Evolutionary conservation across 768 basidiomycete genomes (phyloP).

Genomic region (Collybiopsis luxurians): DNA sequence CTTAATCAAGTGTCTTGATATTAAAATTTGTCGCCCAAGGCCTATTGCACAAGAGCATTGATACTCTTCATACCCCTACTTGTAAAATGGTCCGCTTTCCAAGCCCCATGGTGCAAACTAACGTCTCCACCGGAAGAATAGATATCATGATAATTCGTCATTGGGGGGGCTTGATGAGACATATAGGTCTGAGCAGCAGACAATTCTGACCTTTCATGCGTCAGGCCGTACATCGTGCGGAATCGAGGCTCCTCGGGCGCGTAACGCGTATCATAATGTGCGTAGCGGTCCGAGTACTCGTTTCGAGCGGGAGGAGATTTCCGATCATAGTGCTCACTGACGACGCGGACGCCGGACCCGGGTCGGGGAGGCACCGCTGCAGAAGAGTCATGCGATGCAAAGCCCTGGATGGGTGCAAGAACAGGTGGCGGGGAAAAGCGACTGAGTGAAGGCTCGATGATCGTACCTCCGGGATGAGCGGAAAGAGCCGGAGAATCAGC

Average conservation of each 20-base stretch:
- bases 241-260: slow-evolving; percentile 5
- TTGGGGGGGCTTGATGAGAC: background rate
- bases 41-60: slow-evolving; percentile 6
- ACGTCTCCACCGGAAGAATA: background rate
- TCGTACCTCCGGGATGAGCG: slow-evolving; percentile 27
- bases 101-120: slow-evolving; percentile 7
- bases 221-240: background rate
- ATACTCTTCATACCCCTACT: slow-evolving; percentile 7
- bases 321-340: background rate
- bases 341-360: background rate
- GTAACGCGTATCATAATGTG: background rate
- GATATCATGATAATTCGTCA: background rate
- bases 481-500: slow-evolving; percentile 34
- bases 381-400: background rate
- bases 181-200: slow-evolving; percentile 2
- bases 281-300: background rate
- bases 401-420: slow-evolving; percentile 52
- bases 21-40: too few relatives aligned
- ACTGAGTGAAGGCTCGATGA: slow-evolving; percentile 13
- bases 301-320: background rate
- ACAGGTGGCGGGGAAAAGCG: slow-evolving; percentile 55
- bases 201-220: background rate
- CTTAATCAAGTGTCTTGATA: too few relatives aligned
- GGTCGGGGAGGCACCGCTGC: background rate
- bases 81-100: slow-evolving; percentile 3